Percentiles rank a stretch among this genome's conserved stretches.
Evolutionary conservation across 148 eudicot species (phyloP).

Genomic region (Salicornia ramosissima): DNA sequence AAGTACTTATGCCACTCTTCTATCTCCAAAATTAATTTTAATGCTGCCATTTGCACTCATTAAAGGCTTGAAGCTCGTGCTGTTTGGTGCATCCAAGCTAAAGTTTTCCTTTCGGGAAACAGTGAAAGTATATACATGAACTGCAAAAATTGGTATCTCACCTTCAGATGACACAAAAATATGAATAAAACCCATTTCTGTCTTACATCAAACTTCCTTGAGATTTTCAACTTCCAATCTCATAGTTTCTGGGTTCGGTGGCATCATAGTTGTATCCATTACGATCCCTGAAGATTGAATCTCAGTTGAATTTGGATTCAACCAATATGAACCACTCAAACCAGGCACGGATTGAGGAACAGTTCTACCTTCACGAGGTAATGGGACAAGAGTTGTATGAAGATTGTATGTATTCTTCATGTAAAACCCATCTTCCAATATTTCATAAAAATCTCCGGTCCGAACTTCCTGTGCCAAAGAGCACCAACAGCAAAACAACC

Average conservation of each 20-base stretch:
- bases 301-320: slow-evolving; percentile 5
- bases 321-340: slow-evolving; percentile 15
- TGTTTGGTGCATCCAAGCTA: too few relatives aligned
- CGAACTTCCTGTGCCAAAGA: slow-evolving; percentile 94
- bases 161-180: neutral
- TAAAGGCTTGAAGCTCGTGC: too few relatives aligned
- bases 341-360: slow-evolving; percentile 9
- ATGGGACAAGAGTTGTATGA: slow-evolving; percentile 42
- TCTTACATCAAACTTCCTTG: slow-evolving; percentile 6
- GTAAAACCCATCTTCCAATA: slow-evolving; percentile 55
- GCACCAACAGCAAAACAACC: slow-evolving; percentile 98
- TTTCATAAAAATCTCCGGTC: slow-evolving; percentile 70
- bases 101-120: too few relatives aligned
- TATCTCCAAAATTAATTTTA: too few relatives aligned
- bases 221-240: slow-evolving; percentile 13
- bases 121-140: neutral
- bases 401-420: slow-evolving; percentile 29
- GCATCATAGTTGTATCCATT: slow-evolving; percentile 23
- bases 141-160: neutral
- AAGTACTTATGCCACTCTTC: too few relatives aligned
- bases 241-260: slow-evolving; percentile 34
- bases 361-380: slow-evolving; percentile 60
- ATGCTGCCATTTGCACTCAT: too few relatives aligned
- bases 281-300: neutral
- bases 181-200: neutral